phyloP scores from a whole-genome alignment of 2,329 filamentous ascomycete genomes.

The Alternaria consortialis region DNA sequence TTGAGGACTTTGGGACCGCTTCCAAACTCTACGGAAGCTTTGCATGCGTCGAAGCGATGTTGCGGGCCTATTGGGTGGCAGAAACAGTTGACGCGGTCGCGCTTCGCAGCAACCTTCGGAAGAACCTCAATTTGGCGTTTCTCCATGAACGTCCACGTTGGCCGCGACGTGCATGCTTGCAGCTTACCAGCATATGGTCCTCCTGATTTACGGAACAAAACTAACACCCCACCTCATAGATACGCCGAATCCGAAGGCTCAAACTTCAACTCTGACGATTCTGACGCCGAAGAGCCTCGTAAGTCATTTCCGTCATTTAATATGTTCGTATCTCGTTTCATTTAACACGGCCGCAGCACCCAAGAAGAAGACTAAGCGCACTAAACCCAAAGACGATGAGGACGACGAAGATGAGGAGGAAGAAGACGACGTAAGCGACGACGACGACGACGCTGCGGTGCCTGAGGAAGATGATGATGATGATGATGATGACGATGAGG shows the following conservation, averaged over 20 bases:
- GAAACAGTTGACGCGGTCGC: background rate
- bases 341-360: conserved; percentile 33
- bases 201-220: conserved; percentile 12
- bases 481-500: conserved; percentile 43
- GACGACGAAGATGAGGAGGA: conserved; percentile 44
- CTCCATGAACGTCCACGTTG: background rate
- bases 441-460: conserved; percentile 13
- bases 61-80: conserved; percentile 27
- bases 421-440: conserved; percentile 30
- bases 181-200: too few relatives aligned
- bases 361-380: conserved; percentile 48
- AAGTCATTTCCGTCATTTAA: conserved; percentile 21
- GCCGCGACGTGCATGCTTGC: background rate
- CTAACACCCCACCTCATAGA: conserved; percentile 34
- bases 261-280: conserved; percentile 49
- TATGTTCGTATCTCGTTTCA: background rate
- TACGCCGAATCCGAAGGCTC: conserved; percentile 51
- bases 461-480: conserved; percentile 43
- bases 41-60: conserved; percentile 11
- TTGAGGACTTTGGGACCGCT: conserved; percentile 18
- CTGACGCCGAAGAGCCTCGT: conserved; percentile 48
- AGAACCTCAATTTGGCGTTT: background rate
- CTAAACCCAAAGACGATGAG: conserved; percentile 42
- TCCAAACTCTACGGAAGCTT: conserved; percentile 28
- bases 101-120: background rate